Base-by-base conservation (phyloP, 192 early-diverging fungal species). In the Entophlyctis luteolus region DNA sequence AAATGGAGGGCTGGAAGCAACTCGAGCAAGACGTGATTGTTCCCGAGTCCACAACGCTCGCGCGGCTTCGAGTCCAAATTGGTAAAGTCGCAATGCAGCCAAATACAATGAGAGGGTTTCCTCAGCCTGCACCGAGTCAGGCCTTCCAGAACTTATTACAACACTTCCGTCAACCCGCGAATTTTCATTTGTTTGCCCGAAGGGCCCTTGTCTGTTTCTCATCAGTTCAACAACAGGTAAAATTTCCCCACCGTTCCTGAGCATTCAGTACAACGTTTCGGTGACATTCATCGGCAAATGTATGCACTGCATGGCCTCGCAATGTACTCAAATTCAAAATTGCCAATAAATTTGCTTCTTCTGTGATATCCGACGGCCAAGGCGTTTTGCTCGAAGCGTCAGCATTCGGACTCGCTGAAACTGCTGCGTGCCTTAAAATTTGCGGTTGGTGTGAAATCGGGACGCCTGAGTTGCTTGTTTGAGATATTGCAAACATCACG, bases 31-130 rank as follows among this genome's bases (percentile, higher is more conserved):
- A 18, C 45, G 34, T 1, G 46, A 42, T 35, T 72, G 68, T 20
- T 67, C 60, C 2, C 45, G 38, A 20, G 68, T 52, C 77, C 76
- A 83, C 6, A 83, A 50, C 5, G 63, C 57, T 52, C 68, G 73
- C 8, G 81, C 76, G 22, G 60, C 42, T 42, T 83, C 76, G 35
- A 83, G 77, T 14, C 72, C 73, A 16, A 60, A 55, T 53, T 83
- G 81, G 67, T 81, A 83, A 18, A 76, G 42, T 12, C 75, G 65
- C 18, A 83, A 54, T 6, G 76, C 65, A 10, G 73, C 36, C 4
- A 83, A 49, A 60, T 80, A 80, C 31, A 83, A 55, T 4, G 74
- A 56, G 39, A 77, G 66, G 4, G 67, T 23, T 34, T 73, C 67
- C 29, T 68, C 62, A 2, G 66, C 69, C 2, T 49, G 35, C 28